Base-by-base conservation (phyloP, 2,329 filamentous ascomycete species). In the Clarireedia paspali region DNA sequence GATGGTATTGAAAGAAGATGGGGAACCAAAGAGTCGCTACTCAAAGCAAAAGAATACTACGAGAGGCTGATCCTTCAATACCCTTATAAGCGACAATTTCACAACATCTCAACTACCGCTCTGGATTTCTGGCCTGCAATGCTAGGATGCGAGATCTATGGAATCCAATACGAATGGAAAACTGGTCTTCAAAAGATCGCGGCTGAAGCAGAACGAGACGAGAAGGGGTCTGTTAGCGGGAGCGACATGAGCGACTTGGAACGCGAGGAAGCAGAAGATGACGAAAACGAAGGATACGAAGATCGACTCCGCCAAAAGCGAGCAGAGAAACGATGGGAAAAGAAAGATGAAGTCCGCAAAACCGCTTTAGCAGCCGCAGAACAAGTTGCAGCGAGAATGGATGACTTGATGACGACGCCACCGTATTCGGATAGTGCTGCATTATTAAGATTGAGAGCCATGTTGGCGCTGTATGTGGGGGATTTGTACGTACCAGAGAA, bases 111-210 rank as follows among this genome's bases (percentile, higher is more conserved):
- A 50, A 72, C 85, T 44, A 87, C 82, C 61, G 83, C 88, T 10
- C 68, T 88, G 39, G 84, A 89, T 59, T 95, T 96, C 68, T 91
- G 90, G 72, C 84, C 88, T 14, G 87, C 87, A 14, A 80, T 95
- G 73, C 85, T 92, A 63, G 84, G 84, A 49, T 80, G 90, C 47
- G 92, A 94, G 81, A 80, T 96, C 51, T 91, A 89, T 68, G 82
- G 87, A 59, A 75, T 84, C 1, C 81, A 88, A 65, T 76, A 81
- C 47, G 83, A 83, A 73, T 79, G 79, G 65, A 72, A 70, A 54
- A 66, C 68, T 50, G 77, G 71, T 10, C 65, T 79, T 39, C 68
- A 73, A 53, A 68, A 66, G 10, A 62, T 77, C 10, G 65, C 62
- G 4, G 69, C 67, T 9, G 69, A 72, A 9, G 53, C 50, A 6